Evolutionary conservation across 768 basidiomycete species (phyloP).

Genomic region (Mycena crocata): DNA sequence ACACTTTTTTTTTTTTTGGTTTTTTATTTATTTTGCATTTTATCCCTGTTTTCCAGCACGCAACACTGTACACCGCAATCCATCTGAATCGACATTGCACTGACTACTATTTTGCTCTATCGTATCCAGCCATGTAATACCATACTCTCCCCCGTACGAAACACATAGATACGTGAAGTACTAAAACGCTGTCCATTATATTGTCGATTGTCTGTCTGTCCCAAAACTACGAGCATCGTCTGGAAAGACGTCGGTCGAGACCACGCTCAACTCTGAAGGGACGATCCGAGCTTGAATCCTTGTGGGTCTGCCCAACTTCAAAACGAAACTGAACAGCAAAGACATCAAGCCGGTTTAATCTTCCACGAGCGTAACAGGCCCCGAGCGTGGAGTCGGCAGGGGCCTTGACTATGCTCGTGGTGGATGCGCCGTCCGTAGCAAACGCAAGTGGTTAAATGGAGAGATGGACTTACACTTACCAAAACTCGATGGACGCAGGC

Average conservation of each 20-base stretch:
- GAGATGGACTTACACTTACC: no score
- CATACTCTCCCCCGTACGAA: slow-evolving; percentile 7
- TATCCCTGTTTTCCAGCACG: background rate
- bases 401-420: slow-evolving; percentile 79
- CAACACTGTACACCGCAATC: slow-evolving; percentile 16
- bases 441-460: no score
- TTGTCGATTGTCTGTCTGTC: slow-evolving; percentile 58
- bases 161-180: background rate
- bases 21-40: slow-evolving; percentile 4
- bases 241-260: slow-evolving; percentile 38
- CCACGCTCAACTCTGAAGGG: slow-evolving; percentile 73
- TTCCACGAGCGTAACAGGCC: slow-evolving; percentile 85
- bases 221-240: slow-evolving; percentile 73
- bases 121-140: background rate
- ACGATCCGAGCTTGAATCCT: slow-evolving; percentile 56
- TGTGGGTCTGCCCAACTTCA: slow-evolving; percentile 62
- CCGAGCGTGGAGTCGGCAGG: slow-evolving; percentile 55
- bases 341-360: slow-evolving; percentile 53
- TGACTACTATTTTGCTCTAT: background rate
- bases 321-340: slow-evolving; percentile 67
- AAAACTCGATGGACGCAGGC: no score
- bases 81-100: no score
- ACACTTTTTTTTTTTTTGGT: background rate
- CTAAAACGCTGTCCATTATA: background rate
- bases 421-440: no score